These are phyloP conservation scores for Sclerotinia trifoliorum DNA, from an alignment of 2,329 filamentous ascomycete genomes.

Conservation along the genomic window DNA sequence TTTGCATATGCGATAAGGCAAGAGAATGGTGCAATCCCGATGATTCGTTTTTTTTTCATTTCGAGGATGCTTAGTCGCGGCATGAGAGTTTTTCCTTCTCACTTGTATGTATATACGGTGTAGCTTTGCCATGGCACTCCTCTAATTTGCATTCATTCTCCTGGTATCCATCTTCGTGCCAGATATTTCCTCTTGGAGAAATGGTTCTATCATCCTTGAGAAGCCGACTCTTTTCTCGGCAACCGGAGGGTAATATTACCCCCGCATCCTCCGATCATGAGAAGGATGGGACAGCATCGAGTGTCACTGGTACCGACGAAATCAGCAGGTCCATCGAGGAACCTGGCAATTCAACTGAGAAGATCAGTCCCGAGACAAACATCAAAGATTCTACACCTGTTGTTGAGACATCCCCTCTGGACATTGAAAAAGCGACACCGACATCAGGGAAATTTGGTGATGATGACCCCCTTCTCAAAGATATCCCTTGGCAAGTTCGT, in stretches of 20 bases:
- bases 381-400: constrained; percentile 9
- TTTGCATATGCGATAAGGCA: neutral
- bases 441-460: constrained; percentile 36
- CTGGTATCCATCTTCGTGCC: neutral
- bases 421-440: constrained; percentile 17
- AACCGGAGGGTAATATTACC: neutral
- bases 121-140: neutral
- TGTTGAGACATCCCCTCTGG: constrained; percentile 43
- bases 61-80: constrained; percentile 10
- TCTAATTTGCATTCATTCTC: neutral
- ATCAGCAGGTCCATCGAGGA: constrained; percentile 13
- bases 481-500: constrained; percentile 55
- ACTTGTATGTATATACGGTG: neutral
- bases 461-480: constrained; percentile 51
- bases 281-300: constrained; percentile 5
- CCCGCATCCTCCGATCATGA: neutral
- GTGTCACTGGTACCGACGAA: constrained; percentile 14
- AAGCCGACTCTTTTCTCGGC: constrained; percentile 12
- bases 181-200: neutral
- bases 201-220: constrained; percentile 14
- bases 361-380: neutral
- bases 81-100: neutral
- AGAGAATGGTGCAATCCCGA: constrained; percentile 13
- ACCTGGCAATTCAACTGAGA: neutral
- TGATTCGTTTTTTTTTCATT: neutral